Evolutionary conservation across 2,329 filamentous ascomycete genomes (phyloP).

Genomic region (Aspergillus intermedius): DNA sequence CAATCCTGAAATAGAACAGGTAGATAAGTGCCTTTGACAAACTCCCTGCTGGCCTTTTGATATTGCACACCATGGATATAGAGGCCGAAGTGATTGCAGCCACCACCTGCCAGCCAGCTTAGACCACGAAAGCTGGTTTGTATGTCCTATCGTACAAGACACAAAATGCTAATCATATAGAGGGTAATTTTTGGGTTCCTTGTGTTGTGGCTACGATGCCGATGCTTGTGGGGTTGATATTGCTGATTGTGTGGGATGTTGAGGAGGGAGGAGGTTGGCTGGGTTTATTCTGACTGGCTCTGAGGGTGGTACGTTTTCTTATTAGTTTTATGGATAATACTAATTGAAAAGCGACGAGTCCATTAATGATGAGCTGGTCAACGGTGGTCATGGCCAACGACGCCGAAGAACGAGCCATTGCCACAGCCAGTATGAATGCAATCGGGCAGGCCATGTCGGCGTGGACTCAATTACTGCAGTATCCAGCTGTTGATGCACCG

Average conservation of each 20-base stretch:
- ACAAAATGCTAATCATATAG: constrained; percentile 2
- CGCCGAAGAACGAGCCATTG: constrained; percentile 37
- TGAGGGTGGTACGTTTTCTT: constrained; percentile 25
- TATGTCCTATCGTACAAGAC: not conserved
- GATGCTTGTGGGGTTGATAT: constrained; percentile 25
- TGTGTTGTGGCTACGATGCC: constrained; percentile 26
- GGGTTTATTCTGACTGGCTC: constrained; percentile 36
- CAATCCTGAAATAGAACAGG: no score
- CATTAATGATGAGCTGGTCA: constrained; percentile 38
- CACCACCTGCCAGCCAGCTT: no score
- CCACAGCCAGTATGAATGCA: constrained; percentile 40
- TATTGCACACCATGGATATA: no score
- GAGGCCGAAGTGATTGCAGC: no score
- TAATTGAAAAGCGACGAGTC: constrained; percentile 14
- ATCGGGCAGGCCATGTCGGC: constrained; percentile 39
- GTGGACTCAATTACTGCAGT: constrained; percentile 36
- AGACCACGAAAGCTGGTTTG: no score
- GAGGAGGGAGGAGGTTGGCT: constrained; percentile 32
- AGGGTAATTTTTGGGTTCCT: constrained; percentile 30
- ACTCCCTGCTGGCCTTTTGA: no score
- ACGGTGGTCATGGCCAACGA: constrained; percentile 33
- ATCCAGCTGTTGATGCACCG: constrained; percentile 31
- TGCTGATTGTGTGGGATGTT: constrained; percentile 34
- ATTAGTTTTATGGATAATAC: not conserved
- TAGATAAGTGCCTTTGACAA: no score